A percentile compares a stretch with the other conserved stretches of the same genome.
These are phyloP conservation scores for Solanum peruvianum DNA, from an alignment of 257 asterid genomes.

Conservation along the genomic window DNA sequence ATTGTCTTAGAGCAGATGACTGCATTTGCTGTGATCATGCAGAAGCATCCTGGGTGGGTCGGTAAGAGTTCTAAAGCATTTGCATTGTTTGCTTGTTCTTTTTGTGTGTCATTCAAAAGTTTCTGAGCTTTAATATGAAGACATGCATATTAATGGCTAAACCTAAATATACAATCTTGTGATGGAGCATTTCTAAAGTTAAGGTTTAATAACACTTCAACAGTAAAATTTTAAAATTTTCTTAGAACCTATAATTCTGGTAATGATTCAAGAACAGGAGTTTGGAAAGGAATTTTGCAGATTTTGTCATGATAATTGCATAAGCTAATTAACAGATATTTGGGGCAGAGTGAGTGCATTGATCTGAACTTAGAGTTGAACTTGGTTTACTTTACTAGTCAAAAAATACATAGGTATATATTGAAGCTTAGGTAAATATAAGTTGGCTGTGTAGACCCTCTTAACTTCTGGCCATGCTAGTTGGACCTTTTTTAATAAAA, in stretches of 20 bases:
- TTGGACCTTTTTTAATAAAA: background rate
- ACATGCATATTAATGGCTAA: background rate
- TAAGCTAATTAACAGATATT: background rate
- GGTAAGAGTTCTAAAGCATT: constrained; percentile 43
- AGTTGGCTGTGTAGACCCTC: background rate
- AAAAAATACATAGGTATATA: background rate
- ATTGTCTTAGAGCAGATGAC: constrained; percentile 96
- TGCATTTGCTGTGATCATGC: constrained; percentile 99
- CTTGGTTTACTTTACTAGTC: background rate
- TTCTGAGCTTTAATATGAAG: background rate
- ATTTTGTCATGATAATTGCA: background rate
- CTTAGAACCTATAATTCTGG: background rate
- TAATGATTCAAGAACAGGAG: background rate
- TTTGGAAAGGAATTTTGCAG: background rate
- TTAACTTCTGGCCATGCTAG: background rate
- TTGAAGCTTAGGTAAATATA: background rate
- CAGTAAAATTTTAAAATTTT: background rate
- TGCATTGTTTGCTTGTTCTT: background rate
- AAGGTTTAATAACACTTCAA: background rate
- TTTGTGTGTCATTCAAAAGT: background rate
- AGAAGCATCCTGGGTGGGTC: constrained; percentile 99
- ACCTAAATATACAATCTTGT: background rate
- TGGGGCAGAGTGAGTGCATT: background rate
- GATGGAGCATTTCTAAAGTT: background rate
- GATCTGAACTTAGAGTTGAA: background rate